Percentiles rank a stretch among this genome's conserved stretches.
These are phyloP conservation scores for Corrigiola litoralis DNA, from an alignment of 179 eudicot genomes.

Conservation along the genomic window DNA sequence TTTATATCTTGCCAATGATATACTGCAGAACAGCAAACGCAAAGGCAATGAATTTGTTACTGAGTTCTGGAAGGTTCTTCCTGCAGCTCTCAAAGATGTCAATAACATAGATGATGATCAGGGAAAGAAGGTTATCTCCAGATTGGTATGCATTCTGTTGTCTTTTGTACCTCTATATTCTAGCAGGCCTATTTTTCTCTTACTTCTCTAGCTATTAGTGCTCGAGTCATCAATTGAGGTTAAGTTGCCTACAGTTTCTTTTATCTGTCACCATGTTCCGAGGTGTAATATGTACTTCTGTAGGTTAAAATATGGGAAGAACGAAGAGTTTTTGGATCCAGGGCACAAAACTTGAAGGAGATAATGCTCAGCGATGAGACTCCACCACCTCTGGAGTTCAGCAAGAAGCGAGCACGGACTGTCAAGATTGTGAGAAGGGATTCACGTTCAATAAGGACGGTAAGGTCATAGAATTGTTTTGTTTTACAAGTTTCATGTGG, in stretches of 20 bases:
- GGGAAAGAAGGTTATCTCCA: constrained; percentile 66
- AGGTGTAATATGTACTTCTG: neutral
- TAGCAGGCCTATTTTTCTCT: neutral
- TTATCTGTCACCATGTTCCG: neutral
- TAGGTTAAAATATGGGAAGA: constrained; percentile 94
- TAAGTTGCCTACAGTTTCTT: neutral
- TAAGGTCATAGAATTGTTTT: constrained; percentile 24
- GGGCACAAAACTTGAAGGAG: constrained; percentile 56
- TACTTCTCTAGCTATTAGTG: neutral
- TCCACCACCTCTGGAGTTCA: constrained; percentile 79
- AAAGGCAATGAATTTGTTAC: constrained; percentile 94
- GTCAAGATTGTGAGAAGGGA: constrained; percentile 80
- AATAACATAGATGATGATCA: constrained; percentile 61
- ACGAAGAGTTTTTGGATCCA: constrained; percentile 85
- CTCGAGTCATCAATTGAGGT: neutral
- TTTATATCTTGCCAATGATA: constrained; percentile 92
- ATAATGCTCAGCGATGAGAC: constrained; percentile 68
- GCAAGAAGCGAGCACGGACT: constrained; percentile 75
- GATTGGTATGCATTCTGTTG: constrained; percentile 60
- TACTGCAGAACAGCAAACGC: constrained; percentile 92
- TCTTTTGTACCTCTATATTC: neutral
- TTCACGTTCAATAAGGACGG: constrained; percentile 83
- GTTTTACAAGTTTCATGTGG: neutral
- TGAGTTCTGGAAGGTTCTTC: constrained; percentile 98
- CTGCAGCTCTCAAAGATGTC: constrained; percentile 78